Percentiles rank a stretch among this genome's conserved stretches.
These are phyloP conservation scores for Amauroascus niger DNA, from an alignment of 2,329 filamentous ascomycete species.

Conservation along the genomic window DNA sequence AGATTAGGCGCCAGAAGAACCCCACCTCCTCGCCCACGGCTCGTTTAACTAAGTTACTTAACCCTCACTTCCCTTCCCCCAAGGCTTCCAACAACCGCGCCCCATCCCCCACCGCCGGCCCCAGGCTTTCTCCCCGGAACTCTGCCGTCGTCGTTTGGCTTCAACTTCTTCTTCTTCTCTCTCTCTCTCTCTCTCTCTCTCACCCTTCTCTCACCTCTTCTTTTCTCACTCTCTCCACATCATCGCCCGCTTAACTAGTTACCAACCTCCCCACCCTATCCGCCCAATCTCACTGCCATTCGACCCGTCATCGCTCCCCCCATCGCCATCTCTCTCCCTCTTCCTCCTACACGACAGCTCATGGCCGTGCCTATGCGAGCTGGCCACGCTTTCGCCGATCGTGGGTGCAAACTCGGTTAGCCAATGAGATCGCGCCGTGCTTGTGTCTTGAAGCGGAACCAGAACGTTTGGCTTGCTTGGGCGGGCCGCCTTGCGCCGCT, in stretches of 20 bases:
- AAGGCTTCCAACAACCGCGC: no score
- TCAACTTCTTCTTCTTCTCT: no score
- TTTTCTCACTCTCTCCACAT: not conserved
- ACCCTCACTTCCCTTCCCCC: no score
- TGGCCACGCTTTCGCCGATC: constrained; percentile 13
- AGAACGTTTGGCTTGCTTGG: not conserved
- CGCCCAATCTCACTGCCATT: not conserved
- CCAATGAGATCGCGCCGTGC: not conserved
- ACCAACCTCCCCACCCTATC: no score
- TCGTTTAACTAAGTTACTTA: no score
- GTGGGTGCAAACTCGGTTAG: not conserved
- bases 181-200: not conserved
- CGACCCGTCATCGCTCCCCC: not conserved
- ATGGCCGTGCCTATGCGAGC: constrained; percentile 12
- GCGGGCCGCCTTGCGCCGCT: not conserved
- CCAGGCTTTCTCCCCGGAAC: no score
- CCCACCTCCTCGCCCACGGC: no score
- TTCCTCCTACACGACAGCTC: not conserved
- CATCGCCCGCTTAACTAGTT: not conserved
- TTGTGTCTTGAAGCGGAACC: not conserved
- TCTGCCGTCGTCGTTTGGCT: no score
- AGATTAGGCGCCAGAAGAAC: no score
- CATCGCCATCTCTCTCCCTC: not conserved
- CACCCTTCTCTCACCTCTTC: not conserved
- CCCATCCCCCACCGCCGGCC: no score